Evolutionary conservation across 192 early-diverging fungal species (phyloP), one percentile per base, ranked within the genome.

Genomic region (Spinellus fusiger): DNA sequence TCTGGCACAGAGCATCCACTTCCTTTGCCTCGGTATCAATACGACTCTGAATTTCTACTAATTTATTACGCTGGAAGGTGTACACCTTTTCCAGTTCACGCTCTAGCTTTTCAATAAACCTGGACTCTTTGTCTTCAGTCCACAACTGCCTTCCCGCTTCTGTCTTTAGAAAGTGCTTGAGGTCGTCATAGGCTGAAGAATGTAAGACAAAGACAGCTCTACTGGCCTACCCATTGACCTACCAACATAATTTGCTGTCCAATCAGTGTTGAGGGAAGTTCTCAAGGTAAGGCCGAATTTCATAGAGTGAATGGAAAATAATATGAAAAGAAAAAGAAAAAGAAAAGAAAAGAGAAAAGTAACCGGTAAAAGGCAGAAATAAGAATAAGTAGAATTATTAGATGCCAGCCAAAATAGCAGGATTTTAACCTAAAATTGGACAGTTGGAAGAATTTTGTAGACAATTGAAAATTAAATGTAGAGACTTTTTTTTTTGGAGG

Each of bases 11-110:
- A 66, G 70, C 28, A 71, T 80, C 77, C 28, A 91, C 83, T 61
- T 85, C 80, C 56, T 83, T 76, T 29, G 84, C 82, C 70, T 80
- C 80, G 66, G 84, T 71, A 62, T 86, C 74, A 34, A 91, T 80
- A 31, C 85, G 81, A 31, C 77, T 75, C 65, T 88, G 84, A 66
- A 90, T 86, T 63, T 93, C 90, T 51, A 73, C 79, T 18, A 83
- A 80, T 71, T 91, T 93, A 33, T 86, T 78, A 49, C 82, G 73
- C 67, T 90, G 90, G 64, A 93, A 93, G 1, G 62, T 74, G 62
- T 84, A 85, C 27, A 92, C 89, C 79, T 94, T 98, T 64, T 93
- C 91, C 12, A 98, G 85, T 69, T 98, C 95, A 53, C 90, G 81
- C 56, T 93, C 95, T 10, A 98, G 73, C 27, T 82, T 59, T 69